These are phyloP conservation scores for Erigeron canadensis DNA, from an alignment of 129 eudicot genomes.

Conservation along the genomic window DNA sequence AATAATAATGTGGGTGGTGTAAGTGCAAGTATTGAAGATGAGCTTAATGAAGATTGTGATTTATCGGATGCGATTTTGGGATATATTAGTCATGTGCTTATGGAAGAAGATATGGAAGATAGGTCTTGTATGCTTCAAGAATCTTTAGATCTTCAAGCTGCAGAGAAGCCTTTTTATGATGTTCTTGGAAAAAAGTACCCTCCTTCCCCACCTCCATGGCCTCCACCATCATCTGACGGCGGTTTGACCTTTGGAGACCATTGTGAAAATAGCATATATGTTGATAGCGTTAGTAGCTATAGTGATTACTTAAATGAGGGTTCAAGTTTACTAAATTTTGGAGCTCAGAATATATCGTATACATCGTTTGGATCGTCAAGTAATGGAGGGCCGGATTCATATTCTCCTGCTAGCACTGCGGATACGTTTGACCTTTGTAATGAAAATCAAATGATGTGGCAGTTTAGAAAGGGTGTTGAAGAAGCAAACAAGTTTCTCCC, in stretches of 20 bases:
- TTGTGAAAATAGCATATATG: constrained; percentile 20
- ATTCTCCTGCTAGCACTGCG: constrained; percentile 58
- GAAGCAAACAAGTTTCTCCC: constrained; percentile 81
- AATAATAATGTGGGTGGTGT: constrained; percentile 27
- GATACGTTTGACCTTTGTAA: constrained; percentile 39
- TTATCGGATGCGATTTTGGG: constrained; percentile 61
- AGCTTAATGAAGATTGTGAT: constrained; percentile 63
- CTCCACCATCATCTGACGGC: constrained; percentile 25
- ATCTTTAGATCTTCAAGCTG: constrained; percentile 66
- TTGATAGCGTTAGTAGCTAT: constrained; percentile 19
- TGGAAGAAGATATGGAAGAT: constrained; percentile 74
- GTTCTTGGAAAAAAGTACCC: constrained; percentile 65
- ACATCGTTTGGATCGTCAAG: constrained; percentile 36
- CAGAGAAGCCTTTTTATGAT: constrained; percentile 65
- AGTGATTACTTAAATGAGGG: constrained; percentile 33
- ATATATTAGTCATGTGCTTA: constrained; percentile 56
- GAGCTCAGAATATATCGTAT: constrained; percentile 27
- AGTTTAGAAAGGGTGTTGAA: constrained; percentile 69
- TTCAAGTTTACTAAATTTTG: constrained; percentile 23
- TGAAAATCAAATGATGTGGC: constrained; percentile 56
- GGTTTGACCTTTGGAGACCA: constrained; percentile 36
- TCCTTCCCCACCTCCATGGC: constrained; percentile 55
- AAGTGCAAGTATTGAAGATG: constrained; percentile 45
- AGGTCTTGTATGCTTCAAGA: constrained; percentile 57
- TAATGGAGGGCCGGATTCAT: constrained; percentile 43